Conservation (phyloP, 2,329 filamentous ascomycete species). For the Grosmannia clavigera region DNA sequence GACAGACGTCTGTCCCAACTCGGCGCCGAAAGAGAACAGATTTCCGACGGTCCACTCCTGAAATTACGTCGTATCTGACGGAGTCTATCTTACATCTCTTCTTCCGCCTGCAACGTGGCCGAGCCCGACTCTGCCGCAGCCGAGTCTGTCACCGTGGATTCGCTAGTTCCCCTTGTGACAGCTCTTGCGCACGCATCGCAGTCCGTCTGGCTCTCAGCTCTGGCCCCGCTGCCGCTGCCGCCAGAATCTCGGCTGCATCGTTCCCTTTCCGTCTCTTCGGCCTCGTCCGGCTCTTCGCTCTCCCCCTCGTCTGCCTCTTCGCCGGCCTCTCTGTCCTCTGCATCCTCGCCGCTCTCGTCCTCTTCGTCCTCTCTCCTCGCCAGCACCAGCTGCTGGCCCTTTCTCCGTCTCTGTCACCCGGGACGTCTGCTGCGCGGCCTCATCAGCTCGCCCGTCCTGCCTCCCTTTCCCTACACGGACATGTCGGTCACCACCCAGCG, state of each 20-base stretch:
- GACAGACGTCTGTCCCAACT: too few species aligned
- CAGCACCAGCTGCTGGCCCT: constrained; percentile 8
- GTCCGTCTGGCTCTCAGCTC: neutral
- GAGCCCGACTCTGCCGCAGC: constrained; percentile 44
- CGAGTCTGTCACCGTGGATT: constrained; percentile 42
- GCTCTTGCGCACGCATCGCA: constrained; percentile 18
- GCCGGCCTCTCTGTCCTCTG: constrained; percentile 12
- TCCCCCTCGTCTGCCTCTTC: neutral
- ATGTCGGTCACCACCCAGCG: constrained; percentile 22
- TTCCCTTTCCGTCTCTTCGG: neutral
- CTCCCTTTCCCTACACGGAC: constrained; percentile 37
- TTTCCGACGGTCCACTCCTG: neutral
- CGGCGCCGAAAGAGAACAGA: neutral
- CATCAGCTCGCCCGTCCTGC: constrained; percentile 43
- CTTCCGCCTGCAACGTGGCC: constrained; percentile 36
- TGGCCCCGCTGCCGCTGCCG: neutral
- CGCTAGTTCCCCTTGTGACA: constrained; percentile 28
- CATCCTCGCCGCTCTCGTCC: constrained; percentile 7
- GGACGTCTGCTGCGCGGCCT: constrained; percentile 42
- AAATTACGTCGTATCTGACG: neutral
- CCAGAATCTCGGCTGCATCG: constrained; percentile 2
- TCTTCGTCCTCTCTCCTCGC: constrained; percentile 7
- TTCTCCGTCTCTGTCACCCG: constrained; percentile 26
- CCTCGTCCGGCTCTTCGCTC: neutral
- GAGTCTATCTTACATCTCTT: too few species aligned